Evolutionary conservation across 306 rosid genomes (phyloP), one percentile per base, ranked within the genome.

Genomic region (Trifolium fragiferum): DNA sequence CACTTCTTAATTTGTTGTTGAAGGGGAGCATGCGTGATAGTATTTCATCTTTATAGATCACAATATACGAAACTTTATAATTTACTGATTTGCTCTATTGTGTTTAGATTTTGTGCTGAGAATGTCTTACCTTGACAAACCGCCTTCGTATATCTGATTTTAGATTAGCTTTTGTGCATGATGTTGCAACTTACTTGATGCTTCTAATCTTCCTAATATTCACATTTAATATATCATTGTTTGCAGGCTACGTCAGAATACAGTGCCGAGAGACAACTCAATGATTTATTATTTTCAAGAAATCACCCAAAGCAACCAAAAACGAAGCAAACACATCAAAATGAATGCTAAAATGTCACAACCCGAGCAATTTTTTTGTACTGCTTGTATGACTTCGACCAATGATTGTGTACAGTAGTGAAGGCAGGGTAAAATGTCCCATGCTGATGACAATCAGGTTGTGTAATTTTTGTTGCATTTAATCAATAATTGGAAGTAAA

Each of bases 191-290:
- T 20, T 61, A 18, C 20, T 2, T 19, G 20, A 25, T 4, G 14
- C n/a, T 20, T 68, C 21, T 14, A 44, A 8, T 33, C 57, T 65
- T 66, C 51, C 83, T 66, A 57, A 40, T 76, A 11, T 79, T 80
- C 70, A 11, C 51, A 41, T 37, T 21, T 11, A 68, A 59, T 41
- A 63, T 60, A 43, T 59, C 35, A 57, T 57, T 66, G 2, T 81
- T 86, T 86, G 78, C 90, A 94, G 99, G 99, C 92, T 16, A 86
- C 84, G 1, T 94, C 99, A 0, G 96, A 91, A 70, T 91, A 87
- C 76, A 72, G 95, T 59, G 99, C 99, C 0, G 97, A 94, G 87
- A 88, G 91, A 74, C 95, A 87, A 49, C 89, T 94, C 73, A 90
- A 90, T 79, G 93, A 92, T 80, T 53, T 92, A 70, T 75, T 94